A percentile compares a stretch with the other conserved stretches of the same genome.
Conservation (phyloP, 768 basidiomycete species). For the Boletus pseudopeckii region DNA sequence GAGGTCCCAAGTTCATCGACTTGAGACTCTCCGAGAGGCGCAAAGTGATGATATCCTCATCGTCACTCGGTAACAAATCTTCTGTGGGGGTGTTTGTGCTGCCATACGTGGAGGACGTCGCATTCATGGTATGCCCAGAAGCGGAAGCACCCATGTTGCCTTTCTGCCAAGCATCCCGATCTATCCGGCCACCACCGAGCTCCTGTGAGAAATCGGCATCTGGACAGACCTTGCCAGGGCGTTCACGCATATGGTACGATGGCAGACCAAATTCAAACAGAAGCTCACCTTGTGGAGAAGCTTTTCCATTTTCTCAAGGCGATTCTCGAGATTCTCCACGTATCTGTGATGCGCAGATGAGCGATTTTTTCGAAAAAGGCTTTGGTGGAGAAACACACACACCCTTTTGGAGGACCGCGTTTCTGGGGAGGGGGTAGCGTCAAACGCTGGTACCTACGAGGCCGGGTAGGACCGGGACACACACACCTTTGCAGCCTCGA, state of each 20-base stretch:
- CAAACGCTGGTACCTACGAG: neutral
- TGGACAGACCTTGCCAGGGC: slow-evolving; percentile 53
- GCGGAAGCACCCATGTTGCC: slow-evolving; percentile 9
- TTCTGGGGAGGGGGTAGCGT: slow-evolving; percentile 27
- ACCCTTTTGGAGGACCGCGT: slow-evolving; percentile 39
- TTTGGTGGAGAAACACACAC: slow-evolving; percentile 14
- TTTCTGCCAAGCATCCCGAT: slow-evolving; percentile 36
- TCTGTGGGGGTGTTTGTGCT: slow-evolving; percentile 10
- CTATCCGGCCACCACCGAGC: slow-evolving; percentile 43
- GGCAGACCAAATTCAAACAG: neutral
- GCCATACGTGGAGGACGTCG: slow-evolving; percentile 9
- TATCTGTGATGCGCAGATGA: slow-evolving; percentile 40
- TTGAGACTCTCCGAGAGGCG: slow-evolving; percentile 25
- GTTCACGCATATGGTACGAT: slow-evolving; percentile 1
- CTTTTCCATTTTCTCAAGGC: slow-evolving; percentile 63
- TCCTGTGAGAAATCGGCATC: slow-evolving; percentile 60
- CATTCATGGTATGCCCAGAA: slow-evolving; percentile 12
- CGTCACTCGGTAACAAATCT: slow-evolving; percentile 27
- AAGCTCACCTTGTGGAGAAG: slow-evolving; percentile 48
- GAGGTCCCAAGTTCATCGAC: slow-evolving; percentile 15
- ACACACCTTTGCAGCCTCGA: slow-evolving; percentile 51
- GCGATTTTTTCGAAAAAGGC: neutral
- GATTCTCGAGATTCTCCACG: slow-evolving; percentile 58
- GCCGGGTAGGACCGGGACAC: too few relatives aligned
- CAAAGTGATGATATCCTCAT: slow-evolving; percentile 24